Conservation (phyloP, 768 basidiomycete genomes). For the Tephrocybe rancida region DNA sequence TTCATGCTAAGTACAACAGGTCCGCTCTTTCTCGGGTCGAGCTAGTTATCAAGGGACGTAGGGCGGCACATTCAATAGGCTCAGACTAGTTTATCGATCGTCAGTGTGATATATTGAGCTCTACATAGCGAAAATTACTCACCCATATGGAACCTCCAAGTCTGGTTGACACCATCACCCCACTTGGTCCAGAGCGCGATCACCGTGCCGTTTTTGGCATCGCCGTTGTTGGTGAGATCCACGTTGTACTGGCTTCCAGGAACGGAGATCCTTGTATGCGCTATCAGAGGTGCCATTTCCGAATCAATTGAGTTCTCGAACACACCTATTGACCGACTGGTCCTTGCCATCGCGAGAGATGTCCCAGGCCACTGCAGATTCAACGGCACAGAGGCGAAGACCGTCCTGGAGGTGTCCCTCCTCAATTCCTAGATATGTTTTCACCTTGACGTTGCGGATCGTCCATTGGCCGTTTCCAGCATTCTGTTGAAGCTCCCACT, state of each 20-base stretch:
- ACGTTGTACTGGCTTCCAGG: slow-evolving; percentile 30
- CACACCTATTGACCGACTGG: slow-evolving; percentile 19
- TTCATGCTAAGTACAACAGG: too few relatives aligned
- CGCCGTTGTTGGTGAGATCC: slow-evolving; percentile 47
- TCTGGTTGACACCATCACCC: slow-evolving; percentile 40
- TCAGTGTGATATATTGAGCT: too few relatives aligned
- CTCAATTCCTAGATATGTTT: slow-evolving; percentile 19
- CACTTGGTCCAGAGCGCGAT: slow-evolving; percentile 44
- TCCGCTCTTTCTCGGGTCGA: too few relatives aligned
- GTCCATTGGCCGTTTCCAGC: slow-evolving; percentile 16
- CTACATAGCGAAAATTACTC: neutral
- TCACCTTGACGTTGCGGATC: slow-evolving; percentile 18
- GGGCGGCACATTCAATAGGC: too few relatives aligned
- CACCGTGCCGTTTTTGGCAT: slow-evolving; percentile 38
- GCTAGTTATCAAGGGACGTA: too few relatives aligned
- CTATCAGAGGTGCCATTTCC: neutral
- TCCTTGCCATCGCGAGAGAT: slow-evolving; percentile 21
- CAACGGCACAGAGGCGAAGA: slow-evolving; percentile 11
- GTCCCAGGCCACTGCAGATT: slow-evolving; percentile 21
- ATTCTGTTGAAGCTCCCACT: slow-evolving; percentile 21
- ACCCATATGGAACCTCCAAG: slow-evolving; percentile 36
- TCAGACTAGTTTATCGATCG: too few relatives aligned
- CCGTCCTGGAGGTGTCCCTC: slow-evolving; percentile 3
- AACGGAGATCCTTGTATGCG: slow-evolving; percentile 38
- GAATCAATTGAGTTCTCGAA: too few relatives aligned